A percentile compares a stretch with the other conserved stretches of the same genome.
These are phyloP conservation scores for Colletotrichum siamense DNA, from an alignment of 2,329 filamentous ascomycete genomes.

Conservation along the genomic window DNA sequence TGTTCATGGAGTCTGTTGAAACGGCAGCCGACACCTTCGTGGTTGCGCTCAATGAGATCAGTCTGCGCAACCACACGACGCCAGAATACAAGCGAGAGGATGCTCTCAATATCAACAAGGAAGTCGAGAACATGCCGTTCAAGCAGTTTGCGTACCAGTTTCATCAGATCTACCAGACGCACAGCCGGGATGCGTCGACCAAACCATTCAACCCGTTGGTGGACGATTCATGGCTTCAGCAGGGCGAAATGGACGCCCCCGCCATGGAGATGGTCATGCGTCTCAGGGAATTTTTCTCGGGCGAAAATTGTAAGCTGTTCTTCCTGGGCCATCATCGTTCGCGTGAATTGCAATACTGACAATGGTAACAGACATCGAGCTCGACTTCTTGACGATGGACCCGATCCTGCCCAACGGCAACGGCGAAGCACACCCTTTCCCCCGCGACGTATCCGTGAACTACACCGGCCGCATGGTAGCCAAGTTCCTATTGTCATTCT, in stretches of 20 bases:
- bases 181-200: conserved; percentile 51
- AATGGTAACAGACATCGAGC: conserved; percentile 37
- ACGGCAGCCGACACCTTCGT: conserved; percentile 58
- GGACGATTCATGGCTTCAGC: conserved; percentile 45
- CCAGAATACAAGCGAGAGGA: conserved; percentile 45
- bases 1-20: conserved; percentile 65
- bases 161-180: conserved; percentile 64
- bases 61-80: conserved; percentile 40
- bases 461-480: conserved; percentile 60
- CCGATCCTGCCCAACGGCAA: conserved; percentile 45
- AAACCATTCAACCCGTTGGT: conserved; percentile 62
- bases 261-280: conserved; percentile 50
- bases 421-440: conserved; percentile 49
- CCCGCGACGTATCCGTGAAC: conserved; percentile 52
- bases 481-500: conserved; percentile 61
- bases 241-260: conserved; percentile 51
- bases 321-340: neutral
- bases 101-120: conserved; percentile 52
- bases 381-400: conserved; percentile 51
- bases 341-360: neutral
- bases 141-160: conserved; percentile 66
- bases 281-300: conserved; percentile 50
- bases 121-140: conserved; percentile 65
- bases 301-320: conserved; percentile 46
- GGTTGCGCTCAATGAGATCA: conserved; percentile 55